Base-by-base conservation (phyloP, 73 alveolate species). In the Paramecium tetraurelia region DNA sequence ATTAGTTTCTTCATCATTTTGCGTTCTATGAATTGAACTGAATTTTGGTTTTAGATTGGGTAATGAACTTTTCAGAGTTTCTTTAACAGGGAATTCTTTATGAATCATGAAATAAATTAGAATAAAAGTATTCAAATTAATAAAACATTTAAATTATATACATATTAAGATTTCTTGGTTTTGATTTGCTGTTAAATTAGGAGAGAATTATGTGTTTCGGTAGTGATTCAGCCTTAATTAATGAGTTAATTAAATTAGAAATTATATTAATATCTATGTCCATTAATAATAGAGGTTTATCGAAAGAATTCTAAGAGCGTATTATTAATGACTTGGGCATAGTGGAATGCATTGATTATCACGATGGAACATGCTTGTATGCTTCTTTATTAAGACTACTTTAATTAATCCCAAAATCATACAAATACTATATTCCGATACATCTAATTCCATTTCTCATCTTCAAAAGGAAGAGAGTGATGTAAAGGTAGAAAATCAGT, bases 361-460 rank as follows among this genome's bases (percentile, higher is more conserved):
- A 89, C 71, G 94, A 89, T 21, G 94, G 94, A 7, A 89, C 94
- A 53, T 89, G 94, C 85, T 83, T 71, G 35, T 68, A 71, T 38
- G 77, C 75, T 11, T 88, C 92, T 7, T 29, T 89, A 12, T 27
- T 71, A 14, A 69, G 94, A 29, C 53, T 89, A 21, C 70, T 70
- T 21, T 33, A 58, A 27, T 58, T 71, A 69, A 70, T 68, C n/a
- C 80, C 80, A 12, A 89, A 89, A 70, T 69, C 94, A 31, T 89
- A 89, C 75, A 89, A 89, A 89, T 89, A 89, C 58, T 89, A 89
- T 68, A 89, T 89, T 71, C 94, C 94, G 27, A 89, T 89, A 24
- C 94, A 89, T 50, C 31, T 89, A 48, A 89, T 89, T 24, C 94
- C 94, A 41, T 70, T 89, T 59, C 69, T 89, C 21, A 89, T 89